Conservation (phyloP, 306 rosid genomes). For the Medicago ruthenica region DNA sequence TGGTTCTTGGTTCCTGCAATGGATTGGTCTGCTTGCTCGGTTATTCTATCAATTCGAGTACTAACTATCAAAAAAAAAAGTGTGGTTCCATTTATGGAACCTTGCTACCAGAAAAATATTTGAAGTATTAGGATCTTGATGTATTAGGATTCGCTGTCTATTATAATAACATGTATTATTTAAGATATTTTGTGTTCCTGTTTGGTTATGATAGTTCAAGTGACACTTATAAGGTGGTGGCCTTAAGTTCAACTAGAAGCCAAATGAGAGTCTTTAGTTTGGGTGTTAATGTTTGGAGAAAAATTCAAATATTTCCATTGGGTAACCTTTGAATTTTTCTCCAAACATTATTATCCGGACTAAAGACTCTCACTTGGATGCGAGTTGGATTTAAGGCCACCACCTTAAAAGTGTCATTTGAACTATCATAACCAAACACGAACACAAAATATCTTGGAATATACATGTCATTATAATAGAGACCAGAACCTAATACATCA, state of each 20-base stretch:
- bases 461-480: no score
- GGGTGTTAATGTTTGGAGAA: background rate
- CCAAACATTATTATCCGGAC: background rate
- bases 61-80: no score
- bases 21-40: background rate
- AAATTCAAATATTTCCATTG: background rate
- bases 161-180: no score
- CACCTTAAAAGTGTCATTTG: background rate
- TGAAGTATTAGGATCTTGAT: no score
- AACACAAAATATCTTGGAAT: background rate
- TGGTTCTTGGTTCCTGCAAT: background rate
- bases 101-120: background rate
- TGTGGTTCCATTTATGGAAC: background rate
- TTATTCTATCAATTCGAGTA: no score
- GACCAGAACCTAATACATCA: background rate
- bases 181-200: no score
- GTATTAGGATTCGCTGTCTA: no score
- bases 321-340: background rate
- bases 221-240: background rate
- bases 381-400: background rate
- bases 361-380: background rate
- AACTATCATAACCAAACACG: background rate
- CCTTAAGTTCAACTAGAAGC: background rate
- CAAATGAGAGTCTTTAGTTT: background rate
- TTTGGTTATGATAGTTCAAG: no score